Percentiles rank a stretch among this genome's conserved stretches.
phyloP scores from a whole-genome alignment of 805 yeast genomes.

The Saccharomycopsis fodiens region DNA sequence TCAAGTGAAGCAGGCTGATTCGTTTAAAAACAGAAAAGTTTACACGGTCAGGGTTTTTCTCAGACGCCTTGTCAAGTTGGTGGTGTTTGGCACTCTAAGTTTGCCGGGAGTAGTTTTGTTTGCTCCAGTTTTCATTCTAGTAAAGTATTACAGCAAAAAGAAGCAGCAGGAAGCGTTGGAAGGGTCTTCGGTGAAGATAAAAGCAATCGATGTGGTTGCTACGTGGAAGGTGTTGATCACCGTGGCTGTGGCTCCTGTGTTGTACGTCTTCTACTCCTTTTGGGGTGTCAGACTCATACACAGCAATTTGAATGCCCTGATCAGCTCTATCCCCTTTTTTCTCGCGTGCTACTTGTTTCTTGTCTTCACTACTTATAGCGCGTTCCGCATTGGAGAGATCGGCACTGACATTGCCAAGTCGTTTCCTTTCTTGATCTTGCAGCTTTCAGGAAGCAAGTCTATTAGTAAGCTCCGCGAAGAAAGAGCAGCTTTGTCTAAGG shows the following conservation, averaged over 20 bases:
- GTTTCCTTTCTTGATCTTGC: conserved; percentile 66
- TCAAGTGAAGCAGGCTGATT: conserved; percentile 30
- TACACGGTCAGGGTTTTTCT: conserved; percentile 33
- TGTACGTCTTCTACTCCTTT: conserved; percentile 74
- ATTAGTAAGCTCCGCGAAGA: conserved; percentile 52
- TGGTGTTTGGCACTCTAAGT: conserved; percentile 53
- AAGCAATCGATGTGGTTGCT: conserved; percentile 90
- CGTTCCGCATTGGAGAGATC: conserved; percentile 83
- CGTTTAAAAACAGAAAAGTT: conserved; percentile 7
- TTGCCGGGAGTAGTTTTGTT: conserved; percentile 86
- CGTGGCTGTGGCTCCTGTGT: conserved; percentile 80
- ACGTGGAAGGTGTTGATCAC: conserved; percentile 94
- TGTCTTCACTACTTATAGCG: conserved; percentile 76
- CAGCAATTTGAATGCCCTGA: conserved; percentile 22
- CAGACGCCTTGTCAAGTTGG: conserved; percentile 48
- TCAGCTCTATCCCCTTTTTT: conserved; percentile 31
- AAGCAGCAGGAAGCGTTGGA: conserved; percentile 79
- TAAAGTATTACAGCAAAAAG: conserved; percentile 62
- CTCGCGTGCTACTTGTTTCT: conserved; percentile 55
- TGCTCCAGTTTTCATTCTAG: conserved; percentile 77
- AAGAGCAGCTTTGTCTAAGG: conserved; percentile 55
- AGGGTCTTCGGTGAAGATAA: conserved; percentile 80
- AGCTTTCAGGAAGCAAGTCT: conserved; percentile 26
- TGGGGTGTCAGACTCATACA: conserved; percentile 38
- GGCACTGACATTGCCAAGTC: conserved; percentile 87